phyloP scores from a whole-genome alignment of 495 filamentous ascomycete species.

The Penicillium pulvis region DNA sequence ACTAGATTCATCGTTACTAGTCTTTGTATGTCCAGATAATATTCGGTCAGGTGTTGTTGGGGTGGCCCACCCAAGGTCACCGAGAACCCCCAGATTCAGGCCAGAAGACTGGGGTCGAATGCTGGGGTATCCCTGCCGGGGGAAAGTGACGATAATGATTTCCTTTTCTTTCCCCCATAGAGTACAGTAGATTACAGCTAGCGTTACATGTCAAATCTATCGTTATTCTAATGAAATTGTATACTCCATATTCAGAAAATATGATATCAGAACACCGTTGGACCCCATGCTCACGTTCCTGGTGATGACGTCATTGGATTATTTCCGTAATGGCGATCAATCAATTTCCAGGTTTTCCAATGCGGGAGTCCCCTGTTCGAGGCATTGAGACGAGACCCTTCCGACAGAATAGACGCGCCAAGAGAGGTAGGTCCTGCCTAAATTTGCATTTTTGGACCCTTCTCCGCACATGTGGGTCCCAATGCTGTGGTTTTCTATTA shows the following conservation, averaged over 20 bases:
- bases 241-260: neutral
- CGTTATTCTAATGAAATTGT: neutral
- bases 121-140: neutral
- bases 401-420: neutral
- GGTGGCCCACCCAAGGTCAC: neutral
- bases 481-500: neutral
- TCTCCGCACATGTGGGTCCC: neutral
- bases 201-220: neutral
- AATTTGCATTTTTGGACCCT: neutral
- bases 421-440: neutral
- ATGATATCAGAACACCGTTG: neutral
- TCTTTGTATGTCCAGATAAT: neutral
- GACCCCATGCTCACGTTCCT: neutral
- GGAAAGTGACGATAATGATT: neutral
- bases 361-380: neutral
- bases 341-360: neutral
- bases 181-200: neutral
- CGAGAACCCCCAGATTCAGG: neutral
- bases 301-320: constrained; percentile 11
- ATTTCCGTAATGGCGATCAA: constrained; percentile 3
- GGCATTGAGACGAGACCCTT: neutral
- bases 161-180: no score
- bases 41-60: neutral
- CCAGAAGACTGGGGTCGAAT: constrained; percentile 2
- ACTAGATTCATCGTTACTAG: no score